Evolutionary conservation across 257 asterid genomes (phyloP).

Genomic region (Buddleja alternifolia): DNA sequence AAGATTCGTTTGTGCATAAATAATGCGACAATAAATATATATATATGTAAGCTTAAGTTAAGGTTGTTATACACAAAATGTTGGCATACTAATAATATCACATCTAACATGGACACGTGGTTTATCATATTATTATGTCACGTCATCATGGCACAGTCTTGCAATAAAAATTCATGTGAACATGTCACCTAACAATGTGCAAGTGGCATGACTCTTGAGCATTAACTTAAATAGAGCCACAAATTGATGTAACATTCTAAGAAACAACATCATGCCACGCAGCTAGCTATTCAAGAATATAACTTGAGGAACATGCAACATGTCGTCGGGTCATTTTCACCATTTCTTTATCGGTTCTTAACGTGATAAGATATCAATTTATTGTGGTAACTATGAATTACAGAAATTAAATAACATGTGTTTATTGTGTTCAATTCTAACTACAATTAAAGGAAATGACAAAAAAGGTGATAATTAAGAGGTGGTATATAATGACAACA

Average conservation of each 20-base stretch:
- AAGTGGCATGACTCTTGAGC: constrained; percentile 31
- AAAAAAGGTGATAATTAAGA: no score
- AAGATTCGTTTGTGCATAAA: neutral
- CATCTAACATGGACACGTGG: constrained; percentile 21
- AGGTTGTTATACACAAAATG: constrained; percentile 5
- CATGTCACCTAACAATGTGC: constrained; percentile 27
- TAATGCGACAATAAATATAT: neutral
- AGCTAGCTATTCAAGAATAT: no score
- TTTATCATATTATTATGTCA: constrained; percentile 8
- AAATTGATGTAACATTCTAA: no score
- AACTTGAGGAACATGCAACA: no score
- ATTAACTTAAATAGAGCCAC: neutral
- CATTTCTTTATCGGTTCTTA: no score
- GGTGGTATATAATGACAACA: no score
- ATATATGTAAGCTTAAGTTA: neutral
- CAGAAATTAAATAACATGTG: no score
- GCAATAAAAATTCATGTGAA: constrained; percentile 32
- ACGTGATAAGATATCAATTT: no score
- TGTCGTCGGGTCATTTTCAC: no score
- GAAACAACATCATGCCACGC: neutral
- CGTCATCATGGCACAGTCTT: neutral
- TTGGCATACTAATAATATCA: neutral
- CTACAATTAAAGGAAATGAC: no score
- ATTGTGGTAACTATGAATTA: no score
- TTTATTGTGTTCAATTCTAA: no score